Evolutionary conservation across 768 basidiomycete species (phyloP).

Genomic region (Lentinus brumalis): DNA sequence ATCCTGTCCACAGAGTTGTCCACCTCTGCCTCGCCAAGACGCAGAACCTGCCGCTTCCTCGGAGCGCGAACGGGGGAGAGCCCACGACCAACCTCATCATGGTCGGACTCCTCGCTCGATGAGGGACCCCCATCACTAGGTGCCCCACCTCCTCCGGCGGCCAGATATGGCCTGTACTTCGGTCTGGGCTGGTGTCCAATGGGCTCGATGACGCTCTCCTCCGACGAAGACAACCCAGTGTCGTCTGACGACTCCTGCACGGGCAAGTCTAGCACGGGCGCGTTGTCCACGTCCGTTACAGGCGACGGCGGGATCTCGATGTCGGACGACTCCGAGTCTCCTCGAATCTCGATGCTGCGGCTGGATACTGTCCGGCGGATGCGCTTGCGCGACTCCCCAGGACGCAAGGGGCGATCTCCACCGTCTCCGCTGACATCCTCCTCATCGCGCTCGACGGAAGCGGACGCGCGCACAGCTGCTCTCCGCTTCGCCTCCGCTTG

Average conservation of each 20-base stretch:
- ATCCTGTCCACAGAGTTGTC: conserved; percentile 69
- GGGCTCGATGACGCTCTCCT: conserved; percentile 6
- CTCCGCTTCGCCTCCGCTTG: conserved; percentile 9
- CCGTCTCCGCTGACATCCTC: conserved; percentile 24
- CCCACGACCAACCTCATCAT: conserved; percentile 36
- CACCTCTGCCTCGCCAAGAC: conserved; percentile 37
- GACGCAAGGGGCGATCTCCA: conserved; percentile 44
- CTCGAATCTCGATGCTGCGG: conserved; percentile 45
- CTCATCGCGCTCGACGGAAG: conserved; percentile 1
- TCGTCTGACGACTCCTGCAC: background rate
- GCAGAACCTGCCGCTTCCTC: conserved; percentile 11
- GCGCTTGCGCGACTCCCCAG: conserved; percentile 53
- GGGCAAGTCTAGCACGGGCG: background rate
- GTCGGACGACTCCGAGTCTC: conserved; percentile 66
- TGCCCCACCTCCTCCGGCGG: background rate
- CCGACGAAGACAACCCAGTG: background rate
- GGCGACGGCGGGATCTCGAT: conserved; percentile 8
- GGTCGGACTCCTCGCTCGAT: background rate
- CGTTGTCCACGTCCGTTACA: background rate
- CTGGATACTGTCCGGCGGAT: conserved; percentile 31
- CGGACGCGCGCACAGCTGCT: background rate
- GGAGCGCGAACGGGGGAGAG: conserved; percentile 24
- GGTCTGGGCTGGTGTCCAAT: conserved; percentile 10
- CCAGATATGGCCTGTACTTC: background rate
- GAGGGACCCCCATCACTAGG: background rate